Base-by-base conservation (phyloP, 116 monocot species). In the Cymodocea nodosa region DNA sequence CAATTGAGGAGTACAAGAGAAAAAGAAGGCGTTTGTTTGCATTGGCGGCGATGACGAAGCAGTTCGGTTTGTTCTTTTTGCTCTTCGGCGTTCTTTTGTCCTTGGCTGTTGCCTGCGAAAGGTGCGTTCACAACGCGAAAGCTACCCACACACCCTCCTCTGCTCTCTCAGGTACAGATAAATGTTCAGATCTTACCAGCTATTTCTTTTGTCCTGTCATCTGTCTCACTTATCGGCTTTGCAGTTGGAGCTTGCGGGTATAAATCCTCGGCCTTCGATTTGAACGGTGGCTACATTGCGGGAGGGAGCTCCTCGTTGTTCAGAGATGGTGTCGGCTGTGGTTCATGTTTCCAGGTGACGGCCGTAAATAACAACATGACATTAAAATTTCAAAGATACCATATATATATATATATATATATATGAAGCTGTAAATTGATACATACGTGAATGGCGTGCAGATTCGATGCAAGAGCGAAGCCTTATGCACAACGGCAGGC, bases 191-290 rank as follows among this genome's bases (percentile, higher is more conserved):
- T 11, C 40, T 13, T 0, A 0, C 24, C 3, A 30, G 30, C 18
- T 4, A 24, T 12, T n/a, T n/a, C n/a, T n/a, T 25, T 60, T 61
- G 49, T 16, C 44, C n/a, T 9, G 37, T 60, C 25, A 19, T 15
- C 39, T 0, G 52, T 30, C 30, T 30, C 30, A 30, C 30, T 30
- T 30, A 30, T 30, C 2, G 30, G n/a, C 30, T 30, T 18, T 61
- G 30, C 52, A 79, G 85, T 19, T 48, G 89, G 85, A 8, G 78
- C 79, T 14, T 89, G 89, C 61, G 85, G 89, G 49, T 89, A 89
- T 72, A 82, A 82, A 18, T 36, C 76, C 59, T 69, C 71, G 77
- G 79, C 79, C 23, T 20, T 66, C 58, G 68, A 24, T 4, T 67
- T 82, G 59, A 72, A 80, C 62, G 85, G 79, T 10, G 79, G 81